A percentile compares a stretch with the other conserved stretches of the same genome.
These are phyloP conservation scores for Picocystis sp. DNA, from an alignment of 163 green algal species.

Conservation along the genomic window DNA sequence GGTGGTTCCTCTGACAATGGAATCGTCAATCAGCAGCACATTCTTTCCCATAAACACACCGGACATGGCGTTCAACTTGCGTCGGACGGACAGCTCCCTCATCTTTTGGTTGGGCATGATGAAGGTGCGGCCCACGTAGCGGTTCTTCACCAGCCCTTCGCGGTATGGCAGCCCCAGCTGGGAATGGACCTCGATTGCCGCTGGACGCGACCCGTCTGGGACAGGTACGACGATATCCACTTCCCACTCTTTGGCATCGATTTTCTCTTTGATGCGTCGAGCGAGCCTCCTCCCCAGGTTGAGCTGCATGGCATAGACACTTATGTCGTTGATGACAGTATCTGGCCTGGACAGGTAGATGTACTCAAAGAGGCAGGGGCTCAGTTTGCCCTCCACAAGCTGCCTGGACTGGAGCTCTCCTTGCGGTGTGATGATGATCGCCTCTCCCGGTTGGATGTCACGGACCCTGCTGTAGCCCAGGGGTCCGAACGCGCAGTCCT, in stretches of 20 bases:
- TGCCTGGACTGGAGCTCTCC: constrained; percentile 40
- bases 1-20: constrained; percentile 85
- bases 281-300: constrained; percentile 59
- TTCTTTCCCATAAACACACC: constrained; percentile 69
- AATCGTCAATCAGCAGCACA: constrained; percentile 92
- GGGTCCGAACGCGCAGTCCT: constrained; percentile 91
- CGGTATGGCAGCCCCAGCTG: constrained; percentile 64
- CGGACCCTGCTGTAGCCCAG: constrained; percentile 78
- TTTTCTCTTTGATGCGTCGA: constrained; percentile 31
- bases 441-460: constrained; percentile 18
- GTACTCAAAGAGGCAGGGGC: constrained; percentile 84
- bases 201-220: constrained; percentile 70
- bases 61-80: constrained; percentile 76
- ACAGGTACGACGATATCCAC: constrained; percentile 88
- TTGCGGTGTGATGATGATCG: constrained; percentile 25
- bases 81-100: constrained; percentile 47
- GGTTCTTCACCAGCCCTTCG: constrained; percentile 91
- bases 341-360: constrained; percentile 85
- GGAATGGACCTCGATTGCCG: constrained; percentile 66
- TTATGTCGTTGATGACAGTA: constrained; percentile 78
- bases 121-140: constrained; percentile 95
- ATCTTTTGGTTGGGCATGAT: constrained; percentile 87
- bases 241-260: constrained; percentile 36
- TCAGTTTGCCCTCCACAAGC: constrained; percentile 25
- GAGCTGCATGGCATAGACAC: constrained; percentile 92